A percentile compares a stretch with the other conserved stretches of the same genome.
Evolutionary conservation across 257 asterid species (phyloP).

Genomic region (Solanum habrochaites): DNA sequence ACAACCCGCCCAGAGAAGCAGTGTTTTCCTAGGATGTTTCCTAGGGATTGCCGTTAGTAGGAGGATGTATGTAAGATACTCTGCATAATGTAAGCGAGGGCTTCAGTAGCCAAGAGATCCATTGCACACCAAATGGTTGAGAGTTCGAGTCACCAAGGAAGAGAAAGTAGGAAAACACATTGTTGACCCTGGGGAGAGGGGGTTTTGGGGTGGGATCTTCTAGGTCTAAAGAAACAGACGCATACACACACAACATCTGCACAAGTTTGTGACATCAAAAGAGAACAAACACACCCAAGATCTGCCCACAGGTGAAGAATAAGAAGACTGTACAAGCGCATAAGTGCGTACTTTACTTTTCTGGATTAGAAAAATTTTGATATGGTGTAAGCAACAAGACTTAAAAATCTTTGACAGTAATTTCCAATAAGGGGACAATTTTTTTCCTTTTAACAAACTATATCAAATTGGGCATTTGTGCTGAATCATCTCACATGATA

Average conservation of each 20-base stretch:
- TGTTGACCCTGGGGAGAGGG: not conserved
- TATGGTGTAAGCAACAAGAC: not conserved
- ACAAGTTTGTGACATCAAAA: not conserved
- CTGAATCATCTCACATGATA: not conserved
- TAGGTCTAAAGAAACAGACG: not conserved
- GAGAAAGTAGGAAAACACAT: not conserved
- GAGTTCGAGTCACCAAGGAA: not conserved
- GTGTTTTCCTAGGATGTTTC: too few species aligned
- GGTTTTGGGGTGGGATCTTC: not conserved
- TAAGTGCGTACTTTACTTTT: not conserved
- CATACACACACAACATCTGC: not conserved
- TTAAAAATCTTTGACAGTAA: not conserved
- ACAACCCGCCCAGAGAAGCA: not conserved
- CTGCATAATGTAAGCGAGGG: not conserved
- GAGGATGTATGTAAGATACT: not conserved
- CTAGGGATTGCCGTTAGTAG: not conserved
- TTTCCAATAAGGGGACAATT: not conserved
- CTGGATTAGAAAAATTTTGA: not conserved
- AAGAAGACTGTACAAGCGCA: not conserved
- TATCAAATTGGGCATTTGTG: not conserved
- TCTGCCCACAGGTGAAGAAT: not conserved
- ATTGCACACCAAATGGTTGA: not conserved
- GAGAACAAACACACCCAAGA: not conserved
- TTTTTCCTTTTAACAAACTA: not conserved
- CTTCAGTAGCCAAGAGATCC: not conserved